Percentiles rank a stretch among this genome's conserved stretches.
These are phyloP conservation scores for Chaetomium cochliodes DNA, from an alignment of 495 filamentous ascomycete genomes.

Conservation along the genomic window DNA sequence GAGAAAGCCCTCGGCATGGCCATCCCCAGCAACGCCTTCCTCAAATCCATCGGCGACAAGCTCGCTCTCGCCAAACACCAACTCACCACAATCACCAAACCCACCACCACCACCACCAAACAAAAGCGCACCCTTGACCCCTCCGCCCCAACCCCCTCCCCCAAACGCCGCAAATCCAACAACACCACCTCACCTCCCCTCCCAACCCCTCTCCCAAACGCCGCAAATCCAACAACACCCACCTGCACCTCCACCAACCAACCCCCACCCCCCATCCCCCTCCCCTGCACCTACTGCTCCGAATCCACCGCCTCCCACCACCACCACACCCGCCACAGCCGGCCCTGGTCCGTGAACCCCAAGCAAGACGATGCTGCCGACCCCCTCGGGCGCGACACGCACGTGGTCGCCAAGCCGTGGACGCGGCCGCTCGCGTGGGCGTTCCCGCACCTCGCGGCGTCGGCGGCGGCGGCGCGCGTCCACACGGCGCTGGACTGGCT, in stretches of 20 bases:
- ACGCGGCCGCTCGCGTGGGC: conserved; percentile 18
- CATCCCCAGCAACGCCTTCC: not conserved
- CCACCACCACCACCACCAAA: not conserved
- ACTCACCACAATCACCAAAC: not conserved
- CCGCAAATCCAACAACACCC: not conserved
- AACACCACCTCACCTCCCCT: not conserved
- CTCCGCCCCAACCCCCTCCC: not conserved
- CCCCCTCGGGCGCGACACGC: too few relatives aligned
- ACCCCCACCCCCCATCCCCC: not conserved
- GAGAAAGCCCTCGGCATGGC: not conserved
- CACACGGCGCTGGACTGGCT: not conserved
- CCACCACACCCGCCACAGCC: not conserved
- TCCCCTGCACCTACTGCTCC: conserved; percentile 22
- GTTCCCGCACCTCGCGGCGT: not conserved
- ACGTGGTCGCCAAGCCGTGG: not conserved
- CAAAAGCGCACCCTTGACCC: not conserved
- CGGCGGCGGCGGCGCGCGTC: not conserved
- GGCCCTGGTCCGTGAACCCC: not conserved
- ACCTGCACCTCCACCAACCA: not conserved
- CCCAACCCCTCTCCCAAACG: not conserved
- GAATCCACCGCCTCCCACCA: conserved; percentile 13
- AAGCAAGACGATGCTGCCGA: too few relatives aligned
- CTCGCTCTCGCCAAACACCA: not conserved
- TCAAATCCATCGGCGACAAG: conserved; percentile 12
- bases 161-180: not conserved